Evolutionary conservation across 805 yeast genomes (phyloP), one percentile per base, ranked within the genome.

Genomic region (Ogataea nakhonphanomensis): DNA sequence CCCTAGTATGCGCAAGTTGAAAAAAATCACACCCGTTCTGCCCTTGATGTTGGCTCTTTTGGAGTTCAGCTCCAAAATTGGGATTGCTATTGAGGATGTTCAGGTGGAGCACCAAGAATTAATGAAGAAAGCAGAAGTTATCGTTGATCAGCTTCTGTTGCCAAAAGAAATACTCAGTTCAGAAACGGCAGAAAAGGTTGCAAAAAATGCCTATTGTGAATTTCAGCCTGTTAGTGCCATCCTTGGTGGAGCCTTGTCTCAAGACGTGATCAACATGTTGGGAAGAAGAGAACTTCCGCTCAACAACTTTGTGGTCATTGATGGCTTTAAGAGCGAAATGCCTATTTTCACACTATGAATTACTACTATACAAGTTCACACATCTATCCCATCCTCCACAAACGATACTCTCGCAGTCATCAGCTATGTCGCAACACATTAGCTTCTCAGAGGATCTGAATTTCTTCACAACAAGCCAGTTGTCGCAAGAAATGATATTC

Each of bases 331-430:
- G 13, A 71, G 80, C 31, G 81, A 79, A 44, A 85, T 88, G 78
- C 96, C 96, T 17, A 78, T 93, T 25, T 89, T 79, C 53, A 63
- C 65, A 35, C 50, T 79, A 45, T 75, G 61, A 46, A 12, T 12
- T 38, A 28, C 39, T 37, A 32, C 42, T 46, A 35, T 55, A 63
- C 41, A 84, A 39, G 55, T 84, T 84, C 3, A 88, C 70, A 6
- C 85, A 70, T 39, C 93, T 71, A 57, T 89, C 96, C 95, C 95
- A 89, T 14, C 95, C 90, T 35, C 86, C 73, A 33, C 83, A 74
- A 1, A 76, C 71, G 1, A 89, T 61, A 25, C 44, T 54, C 7
- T 63, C 51, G 7, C 72, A 73, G 39, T 70, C 65, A 1, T 48
- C 40, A 8, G 70, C 56, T 1, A 82, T 52, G 54, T 84, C 95